These are phyloP conservation scores for Leccinum longicurvipes DNA, from an alignment of 768 basidiomycete species.

Conservation along the genomic window DNA sequence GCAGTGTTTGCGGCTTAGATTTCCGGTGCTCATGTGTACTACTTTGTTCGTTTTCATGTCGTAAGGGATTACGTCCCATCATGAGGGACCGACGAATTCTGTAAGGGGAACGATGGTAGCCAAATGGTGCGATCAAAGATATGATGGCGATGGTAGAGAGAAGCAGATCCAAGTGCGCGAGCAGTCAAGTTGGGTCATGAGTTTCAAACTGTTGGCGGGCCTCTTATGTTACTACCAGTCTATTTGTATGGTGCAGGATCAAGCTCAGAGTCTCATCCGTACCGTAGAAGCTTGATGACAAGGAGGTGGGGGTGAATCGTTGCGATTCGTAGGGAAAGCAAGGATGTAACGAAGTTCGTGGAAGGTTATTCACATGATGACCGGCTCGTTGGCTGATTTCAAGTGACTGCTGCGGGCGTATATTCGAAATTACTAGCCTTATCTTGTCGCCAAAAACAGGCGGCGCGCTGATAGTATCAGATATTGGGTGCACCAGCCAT, in stretches of 20 bases:
- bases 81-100: background rate
- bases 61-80: background rate
- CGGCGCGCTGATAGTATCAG: background rate
- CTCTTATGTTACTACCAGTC: background rate
- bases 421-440: too few relatives aligned
- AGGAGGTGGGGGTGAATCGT: too few relatives aligned
- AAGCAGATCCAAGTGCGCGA: background rate
- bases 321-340: too few relatives aligned
- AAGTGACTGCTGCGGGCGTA: background rate
- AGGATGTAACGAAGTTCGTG: too few relatives aligned
- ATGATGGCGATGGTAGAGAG: too few relatives aligned
- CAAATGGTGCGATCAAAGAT: background rate
- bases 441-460: background rate
- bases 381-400: too few relatives aligned
- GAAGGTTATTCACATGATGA: background rate
- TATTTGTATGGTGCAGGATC: background rate
- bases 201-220: background rate
- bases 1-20: background rate
- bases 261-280: background rate
- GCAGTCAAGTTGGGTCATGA: background rate
- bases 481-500: background rate
- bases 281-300: background rate
- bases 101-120: background rate
- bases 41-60: background rate
- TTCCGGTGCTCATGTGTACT: too few relatives aligned